phyloP scores from a whole-genome alignment of 2,329 filamentous ascomycete genomes.

The Aspergillus pseudoglaucus region DNA sequence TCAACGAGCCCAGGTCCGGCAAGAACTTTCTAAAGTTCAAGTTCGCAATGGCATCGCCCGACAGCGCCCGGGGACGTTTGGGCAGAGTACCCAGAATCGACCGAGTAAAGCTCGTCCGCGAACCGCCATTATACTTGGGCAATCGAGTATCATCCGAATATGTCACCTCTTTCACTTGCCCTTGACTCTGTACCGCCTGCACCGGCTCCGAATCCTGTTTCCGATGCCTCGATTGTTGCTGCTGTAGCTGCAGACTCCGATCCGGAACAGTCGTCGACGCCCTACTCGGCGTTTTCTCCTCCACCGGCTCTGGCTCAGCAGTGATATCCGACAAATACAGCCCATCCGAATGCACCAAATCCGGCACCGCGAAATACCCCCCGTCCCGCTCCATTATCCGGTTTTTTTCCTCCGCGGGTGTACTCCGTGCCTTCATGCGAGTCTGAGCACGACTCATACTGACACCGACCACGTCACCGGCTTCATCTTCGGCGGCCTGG shows the following conservation, averaged over 20 bases:
- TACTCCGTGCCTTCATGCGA: conserved; percentile 50
- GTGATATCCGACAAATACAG: conserved; percentile 26
- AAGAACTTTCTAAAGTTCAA: conserved; percentile 28
- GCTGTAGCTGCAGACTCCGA: not conserved
- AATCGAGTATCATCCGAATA: conserved; percentile 1
- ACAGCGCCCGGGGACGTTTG: conserved; percentile 29
- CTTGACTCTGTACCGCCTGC: not conserved
- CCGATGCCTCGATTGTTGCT: not conserved
- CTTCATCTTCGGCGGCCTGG: conserved; percentile 25
- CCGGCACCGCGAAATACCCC: conserved; percentile 42
- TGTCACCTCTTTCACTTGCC: not conserved
- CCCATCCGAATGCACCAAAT: conserved; percentile 23
- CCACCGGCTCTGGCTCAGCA: conserved; percentile 24
- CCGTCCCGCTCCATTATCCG: conserved; percentile 47
- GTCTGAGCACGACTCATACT: conserved; percentile 55
- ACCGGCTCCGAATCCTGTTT: not conserved
- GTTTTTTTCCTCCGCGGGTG: conserved; percentile 54
- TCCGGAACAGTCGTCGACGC: conserved; percentile 10
- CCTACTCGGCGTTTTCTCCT: conserved; percentile 1
- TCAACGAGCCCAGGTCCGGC: conserved; percentile 26
- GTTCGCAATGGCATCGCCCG: conserved; percentile 24
- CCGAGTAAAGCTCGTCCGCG: conserved; percentile 28
- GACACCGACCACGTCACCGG: conserved; percentile 47
- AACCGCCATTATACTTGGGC: conserved; percentile 10
- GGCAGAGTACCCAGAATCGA: conserved; percentile 28